Evolutionary conservation across 805 yeast species (phyloP).

Genomic region (Ogataea allantospora): DNA sequence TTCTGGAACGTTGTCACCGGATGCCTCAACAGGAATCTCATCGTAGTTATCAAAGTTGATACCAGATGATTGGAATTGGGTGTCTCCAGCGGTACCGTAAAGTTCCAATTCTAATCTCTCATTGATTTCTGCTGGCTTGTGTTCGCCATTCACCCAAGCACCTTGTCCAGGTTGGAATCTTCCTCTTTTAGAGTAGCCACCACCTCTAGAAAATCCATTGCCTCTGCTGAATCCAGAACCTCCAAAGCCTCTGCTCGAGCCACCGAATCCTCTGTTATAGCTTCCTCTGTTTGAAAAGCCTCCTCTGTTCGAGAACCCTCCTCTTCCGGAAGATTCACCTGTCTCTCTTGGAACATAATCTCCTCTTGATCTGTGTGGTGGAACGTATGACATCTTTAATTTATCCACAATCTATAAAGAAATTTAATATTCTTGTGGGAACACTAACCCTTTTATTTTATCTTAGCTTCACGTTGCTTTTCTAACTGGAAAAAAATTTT

Average conservation of each 20-base stretch:
- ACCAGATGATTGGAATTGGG: slow-evolving; percentile 86
- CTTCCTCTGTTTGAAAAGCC: slow-evolving; percentile 29
- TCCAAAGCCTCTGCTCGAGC: slow-evolving; percentile 32
- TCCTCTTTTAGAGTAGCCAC: slow-evolving; percentile 32
- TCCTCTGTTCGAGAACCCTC: slow-evolving; percentile 29
- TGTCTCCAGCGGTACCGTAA: slow-evolving; percentile 77
- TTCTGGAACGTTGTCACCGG: slow-evolving; percentile 94
- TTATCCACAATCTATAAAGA: slow-evolving; percentile 13
- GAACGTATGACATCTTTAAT: slow-evolving; percentile 40
- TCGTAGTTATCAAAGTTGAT: slow-evolving; percentile 98
- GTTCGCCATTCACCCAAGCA: slow-evolving; percentile 82
- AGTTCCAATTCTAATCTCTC: slow-evolving; percentile 71
- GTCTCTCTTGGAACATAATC: slow-evolving; percentile 16
- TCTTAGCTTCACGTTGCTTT: slow-evolving; percentile 14
- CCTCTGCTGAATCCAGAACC: slow-evolving; percentile 33
- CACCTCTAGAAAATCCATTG: slow-evolving; percentile 34
- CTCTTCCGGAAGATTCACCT: slow-evolving; percentile 30
- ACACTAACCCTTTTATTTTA: slow-evolving; percentile 9
- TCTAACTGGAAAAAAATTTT: slow-evolving; percentile 10
- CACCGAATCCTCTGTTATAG: slow-evolving; percentile 30
- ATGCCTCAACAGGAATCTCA: slow-evolving; percentile 97
- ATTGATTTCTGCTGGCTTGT: slow-evolving; percentile 75
- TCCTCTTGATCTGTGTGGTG: slow-evolving; percentile 46
- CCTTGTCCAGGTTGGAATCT: slow-evolving; percentile 58
- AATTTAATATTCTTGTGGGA: slow-evolving; percentile 8